Evolutionary conservation across 352 stramenopile genomes (phyloP), one percentile per base, ranked within the genome.

Genomic region (Blastocystis sp.): DNA sequence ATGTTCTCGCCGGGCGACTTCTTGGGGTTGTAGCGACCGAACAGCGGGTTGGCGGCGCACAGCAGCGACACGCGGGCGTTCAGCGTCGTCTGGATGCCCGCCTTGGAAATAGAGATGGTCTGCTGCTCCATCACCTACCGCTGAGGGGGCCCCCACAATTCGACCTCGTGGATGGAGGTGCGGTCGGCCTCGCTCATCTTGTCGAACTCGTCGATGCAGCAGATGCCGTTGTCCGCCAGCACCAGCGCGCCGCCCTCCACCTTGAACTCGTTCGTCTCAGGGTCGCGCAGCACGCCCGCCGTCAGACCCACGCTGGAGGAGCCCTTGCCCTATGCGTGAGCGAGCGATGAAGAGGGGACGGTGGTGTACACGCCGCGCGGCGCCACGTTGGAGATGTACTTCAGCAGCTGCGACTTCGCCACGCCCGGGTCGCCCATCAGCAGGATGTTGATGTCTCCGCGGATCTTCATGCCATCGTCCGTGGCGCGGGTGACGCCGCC

Each of bases 181-280:
- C 97, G 93, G 41, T 96, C 98, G 1, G 94, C 96, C 80, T 98
- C 96, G 52, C 92, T 96, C 96, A 99, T 99, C 91, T 99, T 99
- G 89, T 99, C 96, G 90, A 99, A 98, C 91, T 99, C 96, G 91
- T 98, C 95, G 74, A 98, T 98, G 90, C 96, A 99, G 91, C 96
- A 99, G 89, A 99, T 96, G 17, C 96, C 96, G 76, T 96, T 92
- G 89, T 99, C 96, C 17, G 93, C 97, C 34, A 99, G 91, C 74
- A 99, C 96, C 41, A 99, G 90, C 19, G 96, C 96, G 62, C 91
- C 92, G 64, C 86, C 91, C 90, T 99, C 97, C 76, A 99, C 92
- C 69, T 99, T 95, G 3, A 98, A 91, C 88, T 99, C 96, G 43
- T 94, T 92, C 11, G 96, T 98, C 90, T 99, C 97, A 76, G 96